Base-by-base conservation (phyloP, 345 rosid genomes). In the Aethionema arabicum region DNA sequence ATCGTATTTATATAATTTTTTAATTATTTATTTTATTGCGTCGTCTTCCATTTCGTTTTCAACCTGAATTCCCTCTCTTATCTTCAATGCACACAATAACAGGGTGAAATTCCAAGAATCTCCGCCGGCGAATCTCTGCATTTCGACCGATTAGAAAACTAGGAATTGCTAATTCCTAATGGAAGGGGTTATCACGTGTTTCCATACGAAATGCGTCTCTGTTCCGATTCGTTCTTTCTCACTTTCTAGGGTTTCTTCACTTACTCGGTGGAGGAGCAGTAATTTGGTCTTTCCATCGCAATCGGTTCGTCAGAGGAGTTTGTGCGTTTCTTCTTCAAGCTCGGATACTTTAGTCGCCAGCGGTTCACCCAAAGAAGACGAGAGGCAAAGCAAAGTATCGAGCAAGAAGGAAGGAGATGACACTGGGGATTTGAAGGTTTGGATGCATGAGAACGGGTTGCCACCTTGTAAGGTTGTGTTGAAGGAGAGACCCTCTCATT, bases 391-490 rank as follows among this genome's bases (percentile, higher is more conserved):
- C 12, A 72, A 67, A 45, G 72, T 70, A 56, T 77, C 67, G 52
- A 81, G 79, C 77, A 81, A 56, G 70, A 83, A 75, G 74, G 88
- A 61, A 5, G 85, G 73, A 7, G 83, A 73, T 60, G 85, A 76
- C 5, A 42, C 58, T 2, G 80, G 47, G 11, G 96, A 86, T 77
- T 82, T 92, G 79, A 92, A 89, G 80, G 56, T 76, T 5, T 92
- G 98, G 96, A 86, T 92, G 98, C 95, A 87, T 65, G 76, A 77
- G 69, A 89, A 85, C 4, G 98, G 98, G 11, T 69, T 89, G 47
- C 98, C 96, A 65, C 89, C 89, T 66, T 89, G 96, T 65, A 89
- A 87, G 65, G 88, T 89, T 52, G 53, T 82, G 50, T 86, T 92
- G n/a, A 72, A 81, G 58, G 98, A 92, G 57, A 79, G 76, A 72